phyloP scores from a whole-genome alignment of 176 grass and related monocot species.

The Pharus latifolius region DNA sequence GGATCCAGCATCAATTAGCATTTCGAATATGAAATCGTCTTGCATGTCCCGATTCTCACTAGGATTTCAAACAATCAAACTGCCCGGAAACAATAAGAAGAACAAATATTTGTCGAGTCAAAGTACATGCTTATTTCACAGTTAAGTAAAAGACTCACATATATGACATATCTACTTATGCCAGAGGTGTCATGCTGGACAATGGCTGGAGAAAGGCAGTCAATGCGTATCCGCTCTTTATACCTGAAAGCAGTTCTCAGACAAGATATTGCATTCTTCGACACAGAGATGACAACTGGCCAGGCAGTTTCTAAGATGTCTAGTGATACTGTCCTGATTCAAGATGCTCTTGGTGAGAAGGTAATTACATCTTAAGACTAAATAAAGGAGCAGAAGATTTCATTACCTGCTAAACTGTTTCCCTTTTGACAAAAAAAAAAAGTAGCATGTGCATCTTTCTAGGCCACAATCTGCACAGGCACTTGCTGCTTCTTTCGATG shows the following conservation, averaged over 20 bases:
- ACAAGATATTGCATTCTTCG: constrained; percentile 52
- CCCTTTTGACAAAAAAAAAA: too few relatives aligned
- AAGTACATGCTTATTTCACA: background rate
- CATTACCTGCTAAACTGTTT: too few relatives aligned
- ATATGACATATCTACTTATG: background rate
- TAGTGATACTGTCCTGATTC: constrained; percentile 34
- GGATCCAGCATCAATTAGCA: too few relatives aligned
- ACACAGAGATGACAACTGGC: constrained; percentile 51
- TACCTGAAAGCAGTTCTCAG: constrained; percentile 43
- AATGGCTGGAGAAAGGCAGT: constrained; percentile 42
- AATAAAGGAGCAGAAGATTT: background rate
- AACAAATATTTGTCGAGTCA: background rate
- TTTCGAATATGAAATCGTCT: too few relatives aligned
- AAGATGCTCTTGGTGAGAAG: constrained; percentile 53
- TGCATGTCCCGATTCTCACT: background rate
- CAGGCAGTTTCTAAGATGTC: constrained; percentile 49
- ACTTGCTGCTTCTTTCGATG: too few relatives aligned
- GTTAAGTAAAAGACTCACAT: background rate
- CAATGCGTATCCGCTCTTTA: constrained; percentile 39
- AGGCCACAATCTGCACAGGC: background rate
- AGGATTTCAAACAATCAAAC: background rate
- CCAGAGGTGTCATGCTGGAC: constrained; percentile 63
- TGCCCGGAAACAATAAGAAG: too few relatives aligned
- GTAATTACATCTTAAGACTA: constrained; percentile 5
- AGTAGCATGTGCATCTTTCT: too few relatives aligned